Base-by-base conservation (phyloP, 2,329 filamentous ascomycete genomes). In the Dothideomycetes sp. region DNA sequence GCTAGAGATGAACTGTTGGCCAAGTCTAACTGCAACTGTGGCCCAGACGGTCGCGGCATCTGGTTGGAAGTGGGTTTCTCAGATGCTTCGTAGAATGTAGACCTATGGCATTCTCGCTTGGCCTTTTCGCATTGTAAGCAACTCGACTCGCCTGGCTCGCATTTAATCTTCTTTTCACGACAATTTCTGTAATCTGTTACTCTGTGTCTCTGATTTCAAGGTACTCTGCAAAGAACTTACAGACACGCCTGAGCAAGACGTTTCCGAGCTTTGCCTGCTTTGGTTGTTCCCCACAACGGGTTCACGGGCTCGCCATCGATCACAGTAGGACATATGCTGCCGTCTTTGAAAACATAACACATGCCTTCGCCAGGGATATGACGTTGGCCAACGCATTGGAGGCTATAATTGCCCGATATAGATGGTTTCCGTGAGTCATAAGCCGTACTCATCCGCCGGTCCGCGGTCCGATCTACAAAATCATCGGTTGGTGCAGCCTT, bases 91-190 rank as follows among this genome's bases (percentile, higher is more conserved):
- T n/a, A n/a, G n/a, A 17, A 25, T 11, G 48, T 56, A 36, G 67
- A 89, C 83, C 84, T 84, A 62, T 81, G 81, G 73, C 88, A 94
- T 13, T 82, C 70, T 33, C 85, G 75, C 42, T 87, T 85, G 56
- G 89, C 89, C 64, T 94, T 94, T 58, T 91, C 82, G 59, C 88
- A 95, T 63, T 94, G 87, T 40, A 88, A 76, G 53, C 88, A 95
- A 51, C 85, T 86, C 27, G 84, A 84, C 49, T 78, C 82, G 52
- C 88, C 86, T 1, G 87, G 88, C 49, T 94, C 86, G 56, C 88
- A 95, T 62, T 94, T 94, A 65, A 95, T 94, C 70, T 94, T 95
- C 76, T 94, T 95, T 64, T 94, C 87, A 36, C 88, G 77, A 59
- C 88, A 95, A 10, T 86, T 91, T 12, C 46, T 46, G 30, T 3